These are phyloP conservation scores for Populus hybrid DNA, from an alignment of 441 rosid species.

Conservation along the genomic window DNA sequence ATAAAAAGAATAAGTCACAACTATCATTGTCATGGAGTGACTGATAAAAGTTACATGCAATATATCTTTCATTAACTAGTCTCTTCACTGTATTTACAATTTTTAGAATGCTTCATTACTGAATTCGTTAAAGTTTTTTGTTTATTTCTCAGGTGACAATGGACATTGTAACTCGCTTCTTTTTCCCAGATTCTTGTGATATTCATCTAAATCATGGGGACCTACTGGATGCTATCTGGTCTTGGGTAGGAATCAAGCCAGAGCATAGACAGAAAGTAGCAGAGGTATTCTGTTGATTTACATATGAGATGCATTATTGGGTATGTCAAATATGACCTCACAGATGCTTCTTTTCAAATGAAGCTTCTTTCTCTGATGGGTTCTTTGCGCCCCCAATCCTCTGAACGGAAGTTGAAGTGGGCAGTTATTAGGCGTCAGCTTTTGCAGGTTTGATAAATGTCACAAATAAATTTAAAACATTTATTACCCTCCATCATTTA, in stretches of 20 bases:
- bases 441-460: constrained; percentile 65
- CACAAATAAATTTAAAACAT: constrained; percentile 4
- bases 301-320: constrained; percentile 18
- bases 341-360: constrained; percentile 30
- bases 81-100: neutral
- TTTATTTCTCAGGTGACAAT: constrained; percentile 56
- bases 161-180: constrained; percentile 63
- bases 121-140: constrained; percentile 6
- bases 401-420: constrained; percentile 87
- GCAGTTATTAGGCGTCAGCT: constrained; percentile 92
- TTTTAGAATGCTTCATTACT: neutral
- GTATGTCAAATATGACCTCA: constrained; percentile 23
- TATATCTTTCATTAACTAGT: neutral
- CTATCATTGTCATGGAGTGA: neutral
- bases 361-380: constrained; percentile 95
- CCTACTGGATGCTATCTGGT: constrained; percentile 90
- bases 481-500: neutral
- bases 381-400: constrained; percentile 86
- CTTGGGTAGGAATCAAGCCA: constrained; percentile 87
- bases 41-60: neutral
- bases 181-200: constrained; percentile 61
- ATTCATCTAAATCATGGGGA: constrained; percentile 95
- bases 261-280: constrained; percentile 88
- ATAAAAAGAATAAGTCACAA: too few species aligned
- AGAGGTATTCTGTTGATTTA: constrained; percentile 55